Conservation (phyloP, 805 yeast species). For the Saccharomycopsis sp. region DNA sequence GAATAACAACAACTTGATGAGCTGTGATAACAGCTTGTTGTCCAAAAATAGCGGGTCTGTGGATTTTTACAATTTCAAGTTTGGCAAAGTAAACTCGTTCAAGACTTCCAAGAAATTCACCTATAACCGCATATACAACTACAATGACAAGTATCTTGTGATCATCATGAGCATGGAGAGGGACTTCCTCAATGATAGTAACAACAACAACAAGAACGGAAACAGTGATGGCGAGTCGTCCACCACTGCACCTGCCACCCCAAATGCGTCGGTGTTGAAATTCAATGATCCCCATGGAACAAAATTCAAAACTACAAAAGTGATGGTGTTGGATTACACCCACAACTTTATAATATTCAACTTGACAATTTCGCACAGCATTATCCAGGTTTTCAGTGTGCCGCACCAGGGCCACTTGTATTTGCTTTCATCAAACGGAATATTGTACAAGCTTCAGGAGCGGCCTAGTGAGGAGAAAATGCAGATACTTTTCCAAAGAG, state of each 20-base stretch:
- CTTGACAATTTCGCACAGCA: slow-evolving; percentile 56
- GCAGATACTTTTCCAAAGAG: slow-evolving; percentile 57
- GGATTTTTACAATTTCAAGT: slow-evolving; percentile 20
- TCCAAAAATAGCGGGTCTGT: slow-evolving; percentile 5
- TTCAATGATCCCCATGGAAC: slow-evolving; percentile 14
- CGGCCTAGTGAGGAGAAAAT: slow-evolving; percentile 60
- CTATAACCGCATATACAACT: slow-evolving; percentile 12
- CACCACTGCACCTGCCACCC: slow-evolving; percentile 19
- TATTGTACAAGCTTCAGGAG: slow-evolving; percentile 59
- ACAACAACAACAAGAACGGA: too few species aligned
- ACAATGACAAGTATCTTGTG: slow-evolving; percentile 36
- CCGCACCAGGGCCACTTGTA: slow-evolving; percentile 38
- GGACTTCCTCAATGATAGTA: slow-evolving; percentile 12
- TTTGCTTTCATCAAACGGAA: slow-evolving; percentile 66
- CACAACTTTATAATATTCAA: slow-evolving; percentile 66
- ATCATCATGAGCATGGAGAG: slow-evolving; percentile 43
- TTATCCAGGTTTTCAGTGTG: slow-evolving; percentile 47
- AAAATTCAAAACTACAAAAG: slow-evolving; percentile 15
- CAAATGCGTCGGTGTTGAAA: slow-evolving; percentile 21
- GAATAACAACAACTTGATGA: slow-evolving; percentile 20
- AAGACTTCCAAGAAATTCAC: slow-evolving; percentile 18
- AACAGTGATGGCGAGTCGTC: slow-evolving; percentile 6
- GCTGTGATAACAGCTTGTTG: slow-evolving; percentile 6
- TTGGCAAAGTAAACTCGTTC: slow-evolving; percentile 18
- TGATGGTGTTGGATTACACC: slow-evolving; percentile 53